phyloP scores from a whole-genome alignment of 352 stramenopile species.

The Pythium oligandrum region DNA sequence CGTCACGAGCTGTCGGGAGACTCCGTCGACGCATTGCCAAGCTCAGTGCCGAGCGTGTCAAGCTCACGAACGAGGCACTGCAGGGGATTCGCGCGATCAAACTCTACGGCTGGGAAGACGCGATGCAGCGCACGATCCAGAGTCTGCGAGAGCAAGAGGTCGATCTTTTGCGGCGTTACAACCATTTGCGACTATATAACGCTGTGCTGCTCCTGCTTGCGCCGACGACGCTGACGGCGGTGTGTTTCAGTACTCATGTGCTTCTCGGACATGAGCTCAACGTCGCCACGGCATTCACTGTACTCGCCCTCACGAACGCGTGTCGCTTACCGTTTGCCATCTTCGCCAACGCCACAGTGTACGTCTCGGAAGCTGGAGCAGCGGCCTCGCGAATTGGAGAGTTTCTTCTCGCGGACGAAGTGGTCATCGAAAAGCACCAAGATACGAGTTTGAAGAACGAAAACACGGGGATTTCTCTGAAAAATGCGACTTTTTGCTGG shows the following conservation, averaged over 20 bases:
- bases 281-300: slow-evolving; percentile 89
- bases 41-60: no score
- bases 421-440: slow-evolving; percentile 3
- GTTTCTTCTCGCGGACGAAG: slow-evolving; percentile 39
- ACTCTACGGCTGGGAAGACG: no score
- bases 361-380: slow-evolving; percentile 36
- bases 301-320: slow-evolving; percentile 84
- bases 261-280: slow-evolving; percentile 80
- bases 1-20: slow-evolving; percentile 18
- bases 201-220: slow-evolving; percentile 54
- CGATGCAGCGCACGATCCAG: no score
- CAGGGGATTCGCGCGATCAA: no score
- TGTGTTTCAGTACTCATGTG: slow-evolving; percentile 81
- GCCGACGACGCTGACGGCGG: slow-evolving; percentile 88
- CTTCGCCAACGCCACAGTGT: slow-evolving; percentile 46
- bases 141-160: no score
- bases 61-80: slow-evolving; percentile 87
- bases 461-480: no score
- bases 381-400: slow-evolving; percentile 32
- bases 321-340: slow-evolving; percentile 50
- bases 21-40: slow-evolving; percentile 3
- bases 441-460: no score
- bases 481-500: no score
- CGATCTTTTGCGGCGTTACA: no score
- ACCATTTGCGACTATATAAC: no score